phyloP scores from a whole-genome alignment of 768 basidiomycete genomes.

The Serendipita sp. region DNA sequence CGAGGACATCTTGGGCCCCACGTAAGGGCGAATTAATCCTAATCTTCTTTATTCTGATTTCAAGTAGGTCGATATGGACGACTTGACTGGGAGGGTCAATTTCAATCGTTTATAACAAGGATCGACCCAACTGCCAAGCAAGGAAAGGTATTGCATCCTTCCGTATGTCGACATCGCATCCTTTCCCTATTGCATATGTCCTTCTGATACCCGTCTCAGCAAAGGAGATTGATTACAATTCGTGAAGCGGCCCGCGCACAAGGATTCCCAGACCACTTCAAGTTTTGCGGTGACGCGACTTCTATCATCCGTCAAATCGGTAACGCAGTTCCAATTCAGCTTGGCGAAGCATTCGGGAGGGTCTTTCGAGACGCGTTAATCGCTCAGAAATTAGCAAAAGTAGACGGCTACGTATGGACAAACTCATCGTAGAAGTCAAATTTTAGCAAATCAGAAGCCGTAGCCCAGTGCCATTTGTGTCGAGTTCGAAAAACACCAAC shows the following conservation, averaged over 20 bases:
- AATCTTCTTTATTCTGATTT: background rate
- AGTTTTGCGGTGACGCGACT: background rate
- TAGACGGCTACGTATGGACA: background rate
- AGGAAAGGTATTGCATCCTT: background rate
- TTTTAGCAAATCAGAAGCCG: no score
- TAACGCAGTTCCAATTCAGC: background rate
- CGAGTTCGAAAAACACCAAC: no score
- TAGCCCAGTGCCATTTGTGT: no score
- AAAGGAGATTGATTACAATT: background rate
- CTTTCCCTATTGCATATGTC: background rate
- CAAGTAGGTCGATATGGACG: background rate
- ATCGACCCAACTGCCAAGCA: slow-evolving; percentile 2
- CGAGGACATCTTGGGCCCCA: background rate
- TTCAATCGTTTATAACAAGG: background rate
- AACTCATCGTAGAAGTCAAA: background rate
- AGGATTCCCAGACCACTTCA: background rate
- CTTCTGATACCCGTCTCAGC: background rate
- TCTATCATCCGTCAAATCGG: slow-evolving; percentile 3
- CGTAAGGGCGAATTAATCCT: background rate
- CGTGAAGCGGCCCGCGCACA: background rate
- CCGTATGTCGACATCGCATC: background rate
- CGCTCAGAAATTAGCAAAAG: background rate
- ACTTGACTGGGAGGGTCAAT: slow-evolving; percentile 1
- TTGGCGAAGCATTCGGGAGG: background rate
- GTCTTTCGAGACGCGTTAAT: background rate